Conservation (phyloP, 768 basidiomycete genomes). For the Leccinum incarnatum region DNA sequence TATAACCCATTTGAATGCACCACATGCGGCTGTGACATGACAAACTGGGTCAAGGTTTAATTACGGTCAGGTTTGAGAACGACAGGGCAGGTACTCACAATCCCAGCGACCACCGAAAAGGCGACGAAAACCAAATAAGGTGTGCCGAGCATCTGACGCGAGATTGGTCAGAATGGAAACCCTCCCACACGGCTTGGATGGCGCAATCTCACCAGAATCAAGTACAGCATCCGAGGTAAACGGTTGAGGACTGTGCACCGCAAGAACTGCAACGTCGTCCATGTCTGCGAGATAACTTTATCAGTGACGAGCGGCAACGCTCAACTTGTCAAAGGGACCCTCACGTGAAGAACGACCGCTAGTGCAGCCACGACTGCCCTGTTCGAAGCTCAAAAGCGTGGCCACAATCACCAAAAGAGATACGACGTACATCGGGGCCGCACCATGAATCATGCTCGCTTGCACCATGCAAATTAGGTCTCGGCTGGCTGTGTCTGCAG, state of each 20-base stretch:
- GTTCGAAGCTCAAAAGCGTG: background rate
- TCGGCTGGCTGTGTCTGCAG: constrained; percentile 17
- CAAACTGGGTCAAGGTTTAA: constrained; percentile 17
- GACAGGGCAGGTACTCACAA: constrained; percentile 31
- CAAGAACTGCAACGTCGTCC: constrained; percentile 34
- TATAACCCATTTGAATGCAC: constrained; percentile 45
- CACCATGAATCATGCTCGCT: constrained; percentile 51
- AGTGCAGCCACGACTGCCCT: constrained; percentile 45
- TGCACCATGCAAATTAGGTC: constrained; percentile 45
- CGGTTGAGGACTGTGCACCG: constrained; percentile 16
- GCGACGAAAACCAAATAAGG: constrained; percentile 43
- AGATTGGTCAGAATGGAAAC: constrained; percentile 11
- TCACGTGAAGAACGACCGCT: constrained; percentile 42
- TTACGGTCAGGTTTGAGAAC: constrained; percentile 10
- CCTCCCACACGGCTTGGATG: background rate
- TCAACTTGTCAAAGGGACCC: background rate
- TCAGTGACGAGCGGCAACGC: constrained; percentile 1
- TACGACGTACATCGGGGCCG: constrained; percentile 48
- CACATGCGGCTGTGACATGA: constrained; percentile 12
- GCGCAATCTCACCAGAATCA: constrained; percentile 22
- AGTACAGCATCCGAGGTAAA: constrained; percentile 25
- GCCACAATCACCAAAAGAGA: background rate
- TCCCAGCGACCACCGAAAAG: constrained; percentile 38
- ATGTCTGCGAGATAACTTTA: constrained; percentile 29
- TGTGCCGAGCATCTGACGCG: constrained; percentile 33